phyloP scores from a whole-genome alignment of 1,284 basidiomycete genomes.

The Sporisorium reilianum region DNA sequence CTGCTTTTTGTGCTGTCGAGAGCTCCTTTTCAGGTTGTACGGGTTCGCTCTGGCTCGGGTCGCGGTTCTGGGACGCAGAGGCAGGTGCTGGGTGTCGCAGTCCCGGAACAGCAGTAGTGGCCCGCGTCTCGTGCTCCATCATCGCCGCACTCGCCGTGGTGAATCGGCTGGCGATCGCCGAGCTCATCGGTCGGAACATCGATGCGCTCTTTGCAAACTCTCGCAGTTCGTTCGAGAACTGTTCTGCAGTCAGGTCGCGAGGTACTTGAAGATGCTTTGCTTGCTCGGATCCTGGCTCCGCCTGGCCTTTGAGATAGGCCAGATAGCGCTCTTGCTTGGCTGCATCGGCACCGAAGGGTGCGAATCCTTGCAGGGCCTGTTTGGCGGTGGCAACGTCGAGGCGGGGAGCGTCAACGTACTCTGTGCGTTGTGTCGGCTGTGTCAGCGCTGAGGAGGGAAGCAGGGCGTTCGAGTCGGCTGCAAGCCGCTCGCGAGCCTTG shows the following conservation, averaged over 20 bases:
- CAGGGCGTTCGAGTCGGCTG: conserved; percentile 73
- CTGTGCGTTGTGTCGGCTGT: conserved; percentile 29
- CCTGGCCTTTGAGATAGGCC: conserved; percentile 82
- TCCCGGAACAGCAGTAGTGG: conserved; percentile 73
- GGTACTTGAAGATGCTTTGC: conserved; percentile 72
- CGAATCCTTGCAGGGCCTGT: conserved; percentile 87
- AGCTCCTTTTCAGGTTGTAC: conserved; percentile 70
- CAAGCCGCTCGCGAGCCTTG: conserved; percentile 87
- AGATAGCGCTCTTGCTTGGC: conserved; percentile 87
- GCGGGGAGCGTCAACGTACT: conserved; percentile 74
- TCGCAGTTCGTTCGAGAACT: conserved; percentile 82
- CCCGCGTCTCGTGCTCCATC: conserved; percentile 66
- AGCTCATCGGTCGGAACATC: conserved; percentile 91
- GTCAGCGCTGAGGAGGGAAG: conserved; percentile 23
- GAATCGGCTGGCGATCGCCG: conserved; percentile 92
- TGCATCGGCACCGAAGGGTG: conserved; percentile 84
- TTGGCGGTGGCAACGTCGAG: conserved; percentile 83
- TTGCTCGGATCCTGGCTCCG: conserved; percentile 69
- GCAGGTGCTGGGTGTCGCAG: conserved; percentile 72
- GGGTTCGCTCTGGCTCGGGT: conserved; percentile 47
- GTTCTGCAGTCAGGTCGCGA: conserved; percentile 73
- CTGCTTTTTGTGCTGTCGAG: conserved; percentile 83
- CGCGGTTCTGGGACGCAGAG: conserved; percentile 20
- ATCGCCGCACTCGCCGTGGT: conserved; percentile 74
- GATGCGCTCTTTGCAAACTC: conserved; percentile 88